Conservation (phyloP, 1,284 basidiomycete genomes). For the Ceratobasidium sp. region DNA sequence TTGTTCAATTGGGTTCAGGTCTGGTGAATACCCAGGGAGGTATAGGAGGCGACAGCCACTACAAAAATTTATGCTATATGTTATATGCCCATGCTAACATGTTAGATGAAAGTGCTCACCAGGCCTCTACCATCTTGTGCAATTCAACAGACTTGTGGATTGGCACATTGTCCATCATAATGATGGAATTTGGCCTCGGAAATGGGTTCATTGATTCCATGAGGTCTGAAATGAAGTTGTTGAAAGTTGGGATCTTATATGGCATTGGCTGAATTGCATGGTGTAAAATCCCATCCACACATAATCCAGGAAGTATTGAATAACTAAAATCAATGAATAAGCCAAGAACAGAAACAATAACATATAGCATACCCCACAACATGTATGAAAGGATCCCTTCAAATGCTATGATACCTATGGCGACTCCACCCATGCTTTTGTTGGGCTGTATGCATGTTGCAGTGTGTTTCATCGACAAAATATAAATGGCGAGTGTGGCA, state of each 20-base stretch:
- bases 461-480: conserved; percentile 7
- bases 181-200: conserved; percentile 41
- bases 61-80: too few species aligned
- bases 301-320: too few species aligned
- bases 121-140: conserved; percentile 16
- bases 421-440: too few species aligned
- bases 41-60: conserved; percentile 44
- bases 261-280: not conserved
- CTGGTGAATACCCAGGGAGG: conserved; percentile 46
- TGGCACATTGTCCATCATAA: conserved; percentile 48
- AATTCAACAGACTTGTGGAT: conserved; percentile 45
- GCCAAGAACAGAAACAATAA: too few species aligned
- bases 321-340: too few species aligned
- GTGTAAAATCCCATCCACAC: conserved; percentile 3
- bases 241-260: conserved; percentile 34
- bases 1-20: conserved; percentile 46
- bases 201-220: conserved; percentile 1
- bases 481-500: not conserved
- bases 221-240: conserved; percentile 8
- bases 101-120: conserved; percentile 27
- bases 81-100: too few species aligned
- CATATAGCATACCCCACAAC: too few species aligned
- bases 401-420: too few species aligned
- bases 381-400: too few species aligned
- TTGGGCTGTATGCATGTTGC: not conserved